phyloP scores from a whole-genome alignment of 257 asterid species.

The Primulina huaijiensis region DNA sequence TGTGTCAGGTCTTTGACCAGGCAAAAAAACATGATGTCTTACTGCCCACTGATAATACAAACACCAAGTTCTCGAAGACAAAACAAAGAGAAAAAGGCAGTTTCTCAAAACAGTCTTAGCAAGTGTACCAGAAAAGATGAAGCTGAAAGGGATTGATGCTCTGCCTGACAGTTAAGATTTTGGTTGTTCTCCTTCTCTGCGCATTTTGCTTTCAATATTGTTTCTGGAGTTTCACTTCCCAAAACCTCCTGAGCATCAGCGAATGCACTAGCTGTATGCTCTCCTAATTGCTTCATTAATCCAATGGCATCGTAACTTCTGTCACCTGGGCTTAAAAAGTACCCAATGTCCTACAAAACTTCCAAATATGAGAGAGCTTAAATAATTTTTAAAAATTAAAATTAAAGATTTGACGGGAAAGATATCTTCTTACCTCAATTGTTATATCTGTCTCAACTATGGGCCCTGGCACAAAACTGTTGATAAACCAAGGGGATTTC shows the following conservation, averaged over 20 bases:
- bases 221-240: slow-evolving; percentile 89
- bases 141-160: slow-evolving; percentile 28
- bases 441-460: slow-evolving; percentile 75
- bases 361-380: slow-evolving; percentile 15
- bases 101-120: slow-evolving; percentile 14
- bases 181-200: slow-evolving; percentile 33
- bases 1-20: background rate
- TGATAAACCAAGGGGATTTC: slow-evolving; percentile 96
- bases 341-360: slow-evolving; percentile 69
- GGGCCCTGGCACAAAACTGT: slow-evolving; percentile 67
- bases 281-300: slow-evolving; percentile 86
- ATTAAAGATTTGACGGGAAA: background rate
- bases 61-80: background rate
- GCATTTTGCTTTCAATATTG: slow-evolving; percentile 54
- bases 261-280: slow-evolving; percentile 85
- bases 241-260: slow-evolving; percentile 89
- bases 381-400: background rate
- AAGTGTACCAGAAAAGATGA: slow-evolving; percentile 50
- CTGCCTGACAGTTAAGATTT: slow-evolving; percentile 31
- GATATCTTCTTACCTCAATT: slow-evolving; percentile 56
- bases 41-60: background rate
- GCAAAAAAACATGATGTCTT: background rate
- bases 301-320: slow-evolving; percentile 85
- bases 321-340: slow-evolving; percentile 72
- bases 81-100: slow-evolving; percentile 5